These are phyloP conservation scores for Aspergillus egyptiacus DNA, from an alignment of 495 filamentous ascomycete species.

Conservation along the genomic window DNA sequence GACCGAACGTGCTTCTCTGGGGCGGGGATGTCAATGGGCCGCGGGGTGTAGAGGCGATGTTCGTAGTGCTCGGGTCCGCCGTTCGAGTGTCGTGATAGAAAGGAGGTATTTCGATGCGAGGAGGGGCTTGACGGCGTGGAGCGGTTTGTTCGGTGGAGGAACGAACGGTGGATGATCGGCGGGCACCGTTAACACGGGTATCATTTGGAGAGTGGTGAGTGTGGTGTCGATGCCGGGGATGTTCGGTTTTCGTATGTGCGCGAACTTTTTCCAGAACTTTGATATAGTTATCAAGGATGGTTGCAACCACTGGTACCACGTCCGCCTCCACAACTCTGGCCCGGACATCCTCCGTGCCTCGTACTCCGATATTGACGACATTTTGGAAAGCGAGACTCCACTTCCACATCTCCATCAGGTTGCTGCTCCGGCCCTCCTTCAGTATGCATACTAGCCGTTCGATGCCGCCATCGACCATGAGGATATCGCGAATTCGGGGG, in stretches of 20 bases:
- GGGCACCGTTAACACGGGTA: slow-evolving; percentile 21
- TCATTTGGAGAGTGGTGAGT: slow-evolving; percentile 19
- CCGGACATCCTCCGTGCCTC: slow-evolving; percentile 86
- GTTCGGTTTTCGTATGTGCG: slow-evolving; percentile 69
- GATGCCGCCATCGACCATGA: slow-evolving; percentile 96
- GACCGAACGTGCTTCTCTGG: slow-evolving; percentile 63
- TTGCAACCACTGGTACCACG: slow-evolving; percentile 98
- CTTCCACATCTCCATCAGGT: slow-evolving; percentile 99
- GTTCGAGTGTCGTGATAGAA: slow-evolving; percentile 45
- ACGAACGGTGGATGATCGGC: slow-evolving; percentile 33
- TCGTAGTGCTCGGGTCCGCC: slow-evolving; percentile 46
- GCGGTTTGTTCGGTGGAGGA: slow-evolving; percentile 40
- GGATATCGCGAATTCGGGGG: slow-evolving; percentile 91
- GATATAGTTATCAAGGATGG: slow-evolving; percentile 98
- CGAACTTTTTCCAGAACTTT: slow-evolving; percentile 88
- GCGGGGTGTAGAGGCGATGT: slow-evolving; percentile 61
- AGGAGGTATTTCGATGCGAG: slow-evolving; percentile 68
- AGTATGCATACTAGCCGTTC: slow-evolving; percentile 94
- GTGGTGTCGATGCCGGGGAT: slow-evolving; percentile 49
- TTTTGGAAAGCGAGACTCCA: slow-evolving; percentile 99
- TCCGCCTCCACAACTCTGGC: slow-evolving; percentile 96
- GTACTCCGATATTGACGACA: slow-evolving; percentile 96
- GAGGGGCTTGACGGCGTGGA: slow-evolving; percentile 62
- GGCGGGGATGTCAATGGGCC: slow-evolving; percentile 68
- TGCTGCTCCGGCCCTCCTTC: slow-evolving; percentile 90